Conservation (phyloP, 495 filamentous ascomycete species). For the Usnea hakonensis region DNA sequence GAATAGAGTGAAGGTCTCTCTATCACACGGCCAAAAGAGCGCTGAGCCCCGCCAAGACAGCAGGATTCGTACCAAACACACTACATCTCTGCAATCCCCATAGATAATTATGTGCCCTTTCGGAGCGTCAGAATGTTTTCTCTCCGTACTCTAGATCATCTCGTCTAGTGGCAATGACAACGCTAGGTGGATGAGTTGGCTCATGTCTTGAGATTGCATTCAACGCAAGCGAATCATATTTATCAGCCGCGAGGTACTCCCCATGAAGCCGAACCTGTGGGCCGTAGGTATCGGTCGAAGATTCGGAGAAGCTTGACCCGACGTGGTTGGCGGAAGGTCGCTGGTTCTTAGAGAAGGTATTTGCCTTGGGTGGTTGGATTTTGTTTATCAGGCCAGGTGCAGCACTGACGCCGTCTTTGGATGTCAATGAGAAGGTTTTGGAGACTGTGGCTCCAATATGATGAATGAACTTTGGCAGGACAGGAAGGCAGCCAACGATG, state of each 20-base stretch:
- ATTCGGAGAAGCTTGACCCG: too few relatives aligned
- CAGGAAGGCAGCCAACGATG: slow-evolving; percentile 16
- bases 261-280: too few relatives aligned
- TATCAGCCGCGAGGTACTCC: background rate
- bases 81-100: too few relatives aligned
- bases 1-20: too few relatives aligned
- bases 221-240: background rate
- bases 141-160: background rate
- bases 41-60: too few relatives aligned
- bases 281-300: too few relatives aligned
- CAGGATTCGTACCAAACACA: too few relatives aligned
- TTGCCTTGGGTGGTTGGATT: background rate
- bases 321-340: too few relatives aligned
- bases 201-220: background rate
- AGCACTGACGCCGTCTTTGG: background rate
- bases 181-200: background rate
- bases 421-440: background rate
- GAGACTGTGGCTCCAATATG: slow-evolving; percentile 3
- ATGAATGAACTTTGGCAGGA: slow-evolving; percentile 17
- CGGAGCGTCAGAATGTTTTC: too few relatives aligned
- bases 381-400: background rate
- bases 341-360: too few relatives aligned
- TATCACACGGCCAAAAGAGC: too few relatives aligned
- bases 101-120: too few relatives aligned
- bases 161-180: background rate